Evolutionary conservation across 495 filamentous ascomycete genomes (phyloP).

Genomic region (Amorphotheca resinae): DNA sequence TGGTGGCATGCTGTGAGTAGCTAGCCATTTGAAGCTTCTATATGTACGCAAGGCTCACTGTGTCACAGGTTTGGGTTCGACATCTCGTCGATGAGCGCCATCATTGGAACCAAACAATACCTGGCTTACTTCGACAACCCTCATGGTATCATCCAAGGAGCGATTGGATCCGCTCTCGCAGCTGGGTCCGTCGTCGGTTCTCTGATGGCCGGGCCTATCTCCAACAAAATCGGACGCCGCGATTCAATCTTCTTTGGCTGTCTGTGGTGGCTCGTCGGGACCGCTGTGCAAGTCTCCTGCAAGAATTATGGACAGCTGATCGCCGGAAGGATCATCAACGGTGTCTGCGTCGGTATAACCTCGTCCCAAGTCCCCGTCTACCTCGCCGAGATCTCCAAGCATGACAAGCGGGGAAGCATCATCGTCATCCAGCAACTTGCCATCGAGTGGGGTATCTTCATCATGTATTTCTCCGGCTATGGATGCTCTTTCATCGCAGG

Average conservation of each 20-base stretch:
- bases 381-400: constrained; percentile 58
- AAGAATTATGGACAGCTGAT: constrained; percentile 51
- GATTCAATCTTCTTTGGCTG: constrained; percentile 53
- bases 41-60: not conserved
- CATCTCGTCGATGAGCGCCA: constrained; percentile 61
- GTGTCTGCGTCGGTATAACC: constrained; percentile 61
- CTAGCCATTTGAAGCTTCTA: not conserved
- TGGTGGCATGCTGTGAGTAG: constrained; percentile 41
- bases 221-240: constrained; percentile 53
- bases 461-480: constrained; percentile 50
- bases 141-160: constrained; percentile 48
- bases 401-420: constrained; percentile 53
- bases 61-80: constrained; percentile 44
- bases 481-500: constrained; percentile 50
- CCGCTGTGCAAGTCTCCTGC: constrained; percentile 50
- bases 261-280: constrained; percentile 58
- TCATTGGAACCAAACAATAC: constrained; percentile 59
- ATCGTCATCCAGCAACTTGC: constrained; percentile 67
- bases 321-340: constrained; percentile 58
- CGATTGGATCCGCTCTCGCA: constrained; percentile 53
- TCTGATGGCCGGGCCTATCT: constrained; percentile 49
- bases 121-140: constrained; percentile 54
- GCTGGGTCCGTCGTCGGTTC: constrained; percentile 56
- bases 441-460: constrained; percentile 57
- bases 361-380: constrained; percentile 77